These are phyloP conservation scores for Calocybe cyanea DNA, from an alignment of 768 basidiomycete species.

Conservation along the genomic window DNA sequence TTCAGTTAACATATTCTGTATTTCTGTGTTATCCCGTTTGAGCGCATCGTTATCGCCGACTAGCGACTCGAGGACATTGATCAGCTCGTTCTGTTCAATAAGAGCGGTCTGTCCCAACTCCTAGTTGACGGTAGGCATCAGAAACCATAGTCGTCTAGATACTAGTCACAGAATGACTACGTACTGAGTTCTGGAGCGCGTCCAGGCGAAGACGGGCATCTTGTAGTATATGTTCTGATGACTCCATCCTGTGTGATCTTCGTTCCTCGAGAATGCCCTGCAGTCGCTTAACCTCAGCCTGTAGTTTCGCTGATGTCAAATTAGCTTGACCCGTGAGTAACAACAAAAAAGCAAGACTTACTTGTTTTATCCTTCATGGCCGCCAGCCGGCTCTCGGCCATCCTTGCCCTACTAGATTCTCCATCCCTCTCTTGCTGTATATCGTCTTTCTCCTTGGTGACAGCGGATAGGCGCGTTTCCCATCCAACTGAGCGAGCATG, in stretches of 20 bases:
- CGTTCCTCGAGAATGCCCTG: slow-evolving; percentile 62
- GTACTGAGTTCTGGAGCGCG: slow-evolving; percentile 54
- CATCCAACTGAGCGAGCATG: slow-evolving; percentile 68
- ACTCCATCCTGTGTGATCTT: slow-evolving; percentile 55
- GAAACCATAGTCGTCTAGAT: slow-evolving; percentile 15
- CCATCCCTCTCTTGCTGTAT: slow-evolving; percentile 77
- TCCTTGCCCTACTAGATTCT: slow-evolving; percentile 60
- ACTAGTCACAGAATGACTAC: slow-evolving; percentile 1
- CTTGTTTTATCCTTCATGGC: slow-evolving; percentile 67
- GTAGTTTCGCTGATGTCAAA: slow-evolving; percentile 54
- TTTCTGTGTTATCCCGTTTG: slow-evolving; percentile 77
- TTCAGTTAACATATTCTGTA: slow-evolving; percentile 70
- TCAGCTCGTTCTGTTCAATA: slow-evolving; percentile 56
- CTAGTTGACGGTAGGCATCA: slow-evolving; percentile 19
- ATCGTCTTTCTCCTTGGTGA: slow-evolving; percentile 78
- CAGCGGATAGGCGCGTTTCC: slow-evolving; percentile 59
- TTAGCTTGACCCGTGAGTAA: neutral
- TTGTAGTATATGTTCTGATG: slow-evolving; percentile 62
- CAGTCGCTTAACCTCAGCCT: slow-evolving; percentile 60
- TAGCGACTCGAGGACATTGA: slow-evolving; percentile 73
- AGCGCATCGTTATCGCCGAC: slow-evolving; percentile 82
- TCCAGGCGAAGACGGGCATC: slow-evolving; percentile 65
- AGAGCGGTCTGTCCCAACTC: slow-evolving; percentile 37
- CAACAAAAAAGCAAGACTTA: slow-evolving; percentile 24
- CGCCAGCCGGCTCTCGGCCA: slow-evolving; percentile 64